Evolutionary conservation across 805 yeast species (phyloP), one percentile per base, ranked within the genome.

Genomic region (Ogataea methylovora): DNA sequence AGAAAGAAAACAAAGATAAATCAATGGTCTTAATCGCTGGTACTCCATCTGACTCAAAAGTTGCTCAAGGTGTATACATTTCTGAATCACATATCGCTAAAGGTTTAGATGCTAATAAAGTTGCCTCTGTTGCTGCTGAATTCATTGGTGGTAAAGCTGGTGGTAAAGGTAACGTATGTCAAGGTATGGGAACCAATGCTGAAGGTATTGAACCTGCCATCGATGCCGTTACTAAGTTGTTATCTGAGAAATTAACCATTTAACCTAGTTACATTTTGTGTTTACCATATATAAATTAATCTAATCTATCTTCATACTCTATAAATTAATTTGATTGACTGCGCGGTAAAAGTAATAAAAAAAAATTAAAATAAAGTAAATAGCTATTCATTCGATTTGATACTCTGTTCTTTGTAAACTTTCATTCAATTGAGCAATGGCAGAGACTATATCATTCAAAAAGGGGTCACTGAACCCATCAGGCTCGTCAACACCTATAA

Each of bases 121-220:
- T 87, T 46, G 94, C 94, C 22, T 61, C 69, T 34, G 63, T 71
- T 37, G 97, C 84, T 29, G 67, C 88, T 29, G 61, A 66, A 24
- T 66, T 69, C 49, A 76, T 92, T 48, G 99, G 98, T 45, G 99
- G 99, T 61, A 86, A 83, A 60, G 94, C 95, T 38, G 99, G 99
- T 65, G 99, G 99, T 60, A 92, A 86, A 64, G 97, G 96, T 43
- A 84, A 86, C 45, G 79, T 88, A 36, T 85, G 86, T 48, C 98
- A 92, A 67, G 99, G 99, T 62, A 83, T 86, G 79, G 98, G 98
- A 49, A 85, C 80, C 48, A 82, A 85, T 42, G 71, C 79, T 24
- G 69, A 63, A 23, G 84, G 83, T 43, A 69, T 86, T 34, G 69
- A 68, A 27, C 71, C 69, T 27, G 99, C 98, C 19, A 68, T 92